A percentile compares a stretch with the other conserved stretches of the same genome.
Conservation (phyloP, 257 asterid species). For the Penstemon eatonii region DNA sequence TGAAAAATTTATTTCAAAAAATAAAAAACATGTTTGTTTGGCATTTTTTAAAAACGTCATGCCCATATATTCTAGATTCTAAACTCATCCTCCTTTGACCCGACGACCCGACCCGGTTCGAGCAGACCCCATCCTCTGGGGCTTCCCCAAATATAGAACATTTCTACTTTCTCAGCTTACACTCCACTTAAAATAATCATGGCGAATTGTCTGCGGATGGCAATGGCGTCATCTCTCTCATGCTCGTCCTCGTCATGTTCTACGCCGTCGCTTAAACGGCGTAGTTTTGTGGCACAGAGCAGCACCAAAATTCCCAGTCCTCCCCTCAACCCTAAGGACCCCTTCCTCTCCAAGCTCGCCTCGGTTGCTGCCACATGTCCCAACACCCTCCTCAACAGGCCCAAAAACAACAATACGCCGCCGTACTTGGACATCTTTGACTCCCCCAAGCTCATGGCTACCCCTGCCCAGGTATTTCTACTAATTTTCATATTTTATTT, state of each 20-base stretch:
- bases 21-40: no score
- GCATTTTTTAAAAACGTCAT: no score
- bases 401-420: slow-evolving; percentile 51
- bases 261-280: slow-evolving; percentile 39
- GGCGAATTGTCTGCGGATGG: slow-evolving; percentile 60
- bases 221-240: slow-evolving; percentile 58
- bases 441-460: slow-evolving; percentile 81
- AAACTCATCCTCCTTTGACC: no score
- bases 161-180: no score
- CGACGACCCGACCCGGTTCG: no score
- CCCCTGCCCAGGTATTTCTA: slow-evolving; percentile 63
- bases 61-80: no score
- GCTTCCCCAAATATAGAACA: no score
- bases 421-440: slow-evolving; percentile 71
- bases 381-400: slow-evolving; percentile 53
- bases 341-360: slow-evolving; percentile 70
- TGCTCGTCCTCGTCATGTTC: slow-evolving; percentile 45
- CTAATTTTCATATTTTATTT: neutral
- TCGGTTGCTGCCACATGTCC: slow-evolving; percentile 71
- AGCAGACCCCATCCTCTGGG: no score
- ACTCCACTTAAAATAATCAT: slow-evolving; percentile 22
- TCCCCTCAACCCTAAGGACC: slow-evolving; percentile 83
- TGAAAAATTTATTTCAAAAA: no score
- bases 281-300: slow-evolving; percentile 29
- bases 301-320: slow-evolving; percentile 62